Evolutionary conservation across 148 eudicot genomes (phyloP).

Genomic region (Amaranthus hypochondriacus): DNA sequence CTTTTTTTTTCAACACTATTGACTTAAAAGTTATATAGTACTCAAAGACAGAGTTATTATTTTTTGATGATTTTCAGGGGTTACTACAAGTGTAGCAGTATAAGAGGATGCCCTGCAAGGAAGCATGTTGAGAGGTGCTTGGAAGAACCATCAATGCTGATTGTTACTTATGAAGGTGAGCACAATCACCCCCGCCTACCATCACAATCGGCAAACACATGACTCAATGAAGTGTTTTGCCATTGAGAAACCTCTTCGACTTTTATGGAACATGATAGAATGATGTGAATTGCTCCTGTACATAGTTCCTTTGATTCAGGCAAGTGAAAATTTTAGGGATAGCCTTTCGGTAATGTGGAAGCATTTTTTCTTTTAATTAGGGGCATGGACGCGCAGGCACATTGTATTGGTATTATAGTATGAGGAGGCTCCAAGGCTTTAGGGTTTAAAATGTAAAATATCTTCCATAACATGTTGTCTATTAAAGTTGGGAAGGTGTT

Average conservation of each 20-base stretch:
- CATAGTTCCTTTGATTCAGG: conserved; percentile 22
- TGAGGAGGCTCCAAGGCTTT: background rate
- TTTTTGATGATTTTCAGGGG: conserved; percentile 46
- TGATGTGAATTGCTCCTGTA: conserved; percentile 27
- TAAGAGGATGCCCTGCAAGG: conserved; percentile 86
- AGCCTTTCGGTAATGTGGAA: conserved; percentile 23
- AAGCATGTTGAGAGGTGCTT: conserved; percentile 81
- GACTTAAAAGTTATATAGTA: background rate
- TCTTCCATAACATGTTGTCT: conserved; percentile 22
- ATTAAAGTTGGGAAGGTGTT: conserved; percentile 13
- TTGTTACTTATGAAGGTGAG: conserved; percentile 77
- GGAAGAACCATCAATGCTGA: conserved; percentile 70
- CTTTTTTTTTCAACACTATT: too few relatives aligned
- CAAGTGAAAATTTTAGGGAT: conserved; percentile 26
- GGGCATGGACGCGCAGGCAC: conserved; percentile 9
- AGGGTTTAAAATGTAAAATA: conserved; percentile 19
- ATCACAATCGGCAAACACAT: conserved; percentile 44
- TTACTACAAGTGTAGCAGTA: conserved; percentile 78
- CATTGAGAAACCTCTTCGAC: background rate
- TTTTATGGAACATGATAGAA: conserved; percentile 8
- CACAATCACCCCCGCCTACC: conserved; percentile 66
- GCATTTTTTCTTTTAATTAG: conserved; percentile 14
- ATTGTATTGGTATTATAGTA: conserved; percentile 10
- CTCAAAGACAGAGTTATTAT: background rate
- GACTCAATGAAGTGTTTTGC: conserved; percentile 9